phyloP scores from a whole-genome alignment of 495 filamentous ascomycete genomes.

The Platismatia glauca region DNA sequence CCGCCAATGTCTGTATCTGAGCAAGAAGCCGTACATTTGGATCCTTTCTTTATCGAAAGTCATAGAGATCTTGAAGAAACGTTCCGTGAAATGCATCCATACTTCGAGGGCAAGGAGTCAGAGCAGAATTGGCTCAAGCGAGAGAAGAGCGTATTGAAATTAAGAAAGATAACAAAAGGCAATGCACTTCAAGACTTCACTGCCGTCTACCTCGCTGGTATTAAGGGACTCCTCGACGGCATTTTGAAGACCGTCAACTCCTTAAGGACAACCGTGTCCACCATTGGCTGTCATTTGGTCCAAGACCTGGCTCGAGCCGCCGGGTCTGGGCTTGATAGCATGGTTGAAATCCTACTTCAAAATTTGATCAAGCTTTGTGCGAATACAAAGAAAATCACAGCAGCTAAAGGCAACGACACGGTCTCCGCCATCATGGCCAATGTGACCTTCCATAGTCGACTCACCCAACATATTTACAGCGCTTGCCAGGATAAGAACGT shows the following conservation, averaged over 20 bases:
- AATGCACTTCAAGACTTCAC: conserved; percentile 75
- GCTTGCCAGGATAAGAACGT: conserved; percentile 90
- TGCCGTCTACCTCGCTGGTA: conserved; percentile 53
- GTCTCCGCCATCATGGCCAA: conserved; percentile 67
- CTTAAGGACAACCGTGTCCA: conserved; percentile 79
- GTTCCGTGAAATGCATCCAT: conserved; percentile 64
- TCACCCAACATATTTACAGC: conserved; percentile 72
- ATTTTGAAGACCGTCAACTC: conserved; percentile 84
- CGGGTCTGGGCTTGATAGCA: conserved; percentile 71
- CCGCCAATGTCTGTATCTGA: conserved; percentile 48
- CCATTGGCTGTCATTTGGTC: conserved; percentile 71
- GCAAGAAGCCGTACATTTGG: conserved; percentile 52
- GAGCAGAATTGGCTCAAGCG: conserved; percentile 84
- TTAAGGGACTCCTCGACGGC: conserved; percentile 73
- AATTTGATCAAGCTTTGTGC: conserved; percentile 81
- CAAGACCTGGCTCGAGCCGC: conserved; percentile 74
- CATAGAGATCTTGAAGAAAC: conserved; percentile 76
- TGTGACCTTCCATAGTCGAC: conserved; percentile 65
- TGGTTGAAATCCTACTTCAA: conserved; percentile 85
- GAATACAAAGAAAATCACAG: conserved; percentile 81
- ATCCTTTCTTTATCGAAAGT: conserved; percentile 73
- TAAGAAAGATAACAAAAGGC: conserved; percentile 70
- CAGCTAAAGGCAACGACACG: conserved; percentile 66
- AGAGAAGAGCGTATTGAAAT: conserved; percentile 65
- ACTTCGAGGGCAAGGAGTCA: conserved; percentile 82